These are phyloP conservation scores for Neostapfia colusana DNA, from an alignment of 176 grass and related monocot species.

Conservation along the genomic window DNA sequence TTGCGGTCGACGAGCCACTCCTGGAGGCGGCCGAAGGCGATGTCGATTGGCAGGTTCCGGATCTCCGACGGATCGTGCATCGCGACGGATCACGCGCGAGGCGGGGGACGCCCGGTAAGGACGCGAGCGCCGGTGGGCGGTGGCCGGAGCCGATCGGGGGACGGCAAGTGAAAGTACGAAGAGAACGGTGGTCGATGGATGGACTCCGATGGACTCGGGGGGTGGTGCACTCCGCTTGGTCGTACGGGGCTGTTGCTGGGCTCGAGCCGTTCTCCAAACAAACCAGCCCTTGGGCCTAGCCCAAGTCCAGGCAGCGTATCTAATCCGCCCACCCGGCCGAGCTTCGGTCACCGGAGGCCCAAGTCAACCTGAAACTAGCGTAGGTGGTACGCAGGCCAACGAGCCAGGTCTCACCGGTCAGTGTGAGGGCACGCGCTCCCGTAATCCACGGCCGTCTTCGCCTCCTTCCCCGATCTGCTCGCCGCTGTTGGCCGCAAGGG, in stretches of 20 bases:
- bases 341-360: neutral
- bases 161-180: neutral
- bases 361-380: neutral
- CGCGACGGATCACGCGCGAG: neutral
- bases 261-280: neutral
- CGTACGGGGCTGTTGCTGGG: neutral
- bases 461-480: neutral
- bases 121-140: slow-evolving; percentile 12
- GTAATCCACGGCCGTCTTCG: neutral
- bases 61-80: slow-evolving; percentile 78
- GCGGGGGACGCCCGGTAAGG: neutral
- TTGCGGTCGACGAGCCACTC: slow-evolving; percentile 99
- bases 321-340: neutral
- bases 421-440: slow-evolving; percentile 21
- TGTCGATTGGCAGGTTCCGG: slow-evolving; percentile 83
- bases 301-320: neutral
- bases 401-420: neutral
- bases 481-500: neutral
- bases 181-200: neutral
- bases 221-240: neutral
- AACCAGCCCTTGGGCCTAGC: neutral
- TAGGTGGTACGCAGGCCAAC: slow-evolving; percentile 11
- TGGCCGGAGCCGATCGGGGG: slow-evolving; percentile 11
- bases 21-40: slow-evolving; percentile 79
- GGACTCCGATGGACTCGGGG: slow-evolving; percentile 5